Conservation (phyloP, 2,329 filamentous ascomycete genomes). For the Trichoderma hamatum region DNA sequence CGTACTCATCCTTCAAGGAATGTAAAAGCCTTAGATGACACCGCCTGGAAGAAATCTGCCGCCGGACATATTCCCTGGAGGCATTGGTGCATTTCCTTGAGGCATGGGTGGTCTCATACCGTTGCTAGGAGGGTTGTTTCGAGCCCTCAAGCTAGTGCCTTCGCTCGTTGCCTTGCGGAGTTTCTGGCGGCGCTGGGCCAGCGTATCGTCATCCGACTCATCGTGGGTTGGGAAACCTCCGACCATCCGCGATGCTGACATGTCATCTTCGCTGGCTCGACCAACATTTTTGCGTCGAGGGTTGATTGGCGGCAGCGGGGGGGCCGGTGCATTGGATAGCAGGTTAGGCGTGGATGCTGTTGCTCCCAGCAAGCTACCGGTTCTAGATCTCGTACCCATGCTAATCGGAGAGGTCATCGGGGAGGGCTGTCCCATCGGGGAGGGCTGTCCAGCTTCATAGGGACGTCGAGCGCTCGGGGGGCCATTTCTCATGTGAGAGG, state of each 20-base stretch:
- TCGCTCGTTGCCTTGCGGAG: conserved; percentile 51
- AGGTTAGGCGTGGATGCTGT: conserved; percentile 45
- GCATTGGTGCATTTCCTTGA: conserved; percentile 33
- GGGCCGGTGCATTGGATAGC: conserved; percentile 42
- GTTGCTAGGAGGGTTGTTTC: conserved; percentile 36
- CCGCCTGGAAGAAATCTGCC: conserved; percentile 47
- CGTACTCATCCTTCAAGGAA: not conserved
- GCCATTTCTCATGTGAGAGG: conserved; percentile 25
- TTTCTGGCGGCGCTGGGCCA: conserved; percentile 42
- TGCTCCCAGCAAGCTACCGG: conserved; percentile 40
- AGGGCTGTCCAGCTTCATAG: conserved; percentile 25
- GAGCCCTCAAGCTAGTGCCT: conserved; percentile 40
- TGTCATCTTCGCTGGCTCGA: conserved; percentile 42
- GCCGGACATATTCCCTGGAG: conserved; percentile 36
- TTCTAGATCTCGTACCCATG: conserved; percentile 39
- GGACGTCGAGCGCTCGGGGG: conserved; percentile 7
- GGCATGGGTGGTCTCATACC: conserved; percentile 34
- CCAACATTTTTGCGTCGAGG: conserved; percentile 54
- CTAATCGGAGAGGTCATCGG: conserved; percentile 19
- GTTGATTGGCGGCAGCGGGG: conserved; percentile 62
- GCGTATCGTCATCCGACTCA: conserved; percentile 44
- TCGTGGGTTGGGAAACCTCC: conserved; percentile 29
- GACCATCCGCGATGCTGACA: conserved; percentile 31
- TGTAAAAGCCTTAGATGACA: conserved; percentile 47
- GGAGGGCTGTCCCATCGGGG: conserved; percentile 24